Conservation (phyloP, 768 basidiomycete genomes). For the Auricularia auricula-judae region DNA sequence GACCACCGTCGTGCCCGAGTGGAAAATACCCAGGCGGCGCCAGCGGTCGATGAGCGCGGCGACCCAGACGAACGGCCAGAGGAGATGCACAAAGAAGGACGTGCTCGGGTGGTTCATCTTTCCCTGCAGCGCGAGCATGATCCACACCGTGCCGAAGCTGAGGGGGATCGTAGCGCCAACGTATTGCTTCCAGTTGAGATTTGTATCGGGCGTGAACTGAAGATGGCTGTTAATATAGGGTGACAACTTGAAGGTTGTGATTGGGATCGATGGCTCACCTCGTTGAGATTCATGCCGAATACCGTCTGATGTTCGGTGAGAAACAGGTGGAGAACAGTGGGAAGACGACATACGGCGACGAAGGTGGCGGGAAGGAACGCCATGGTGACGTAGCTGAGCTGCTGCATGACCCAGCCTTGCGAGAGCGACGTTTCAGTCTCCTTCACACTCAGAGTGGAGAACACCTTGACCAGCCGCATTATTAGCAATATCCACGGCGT, state of each 20-base stretch:
- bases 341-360: conserved; percentile 14
- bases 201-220: background rate
- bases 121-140: conserved; percentile 40
- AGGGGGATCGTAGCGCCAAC: conserved; percentile 31
- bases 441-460: conserved; percentile 45
- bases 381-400: conserved; percentile 44
- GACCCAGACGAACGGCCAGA: background rate
- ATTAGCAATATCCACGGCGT: too few relatives aligned
- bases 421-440: conserved; percentile 38
- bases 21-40: background rate
- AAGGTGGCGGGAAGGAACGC: conserved; percentile 49
- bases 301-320: conserved; percentile 29
- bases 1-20: background rate
- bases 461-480: conserved; percentile 29
- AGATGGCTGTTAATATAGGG: background rate
- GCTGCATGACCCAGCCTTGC: conserved; percentile 32
- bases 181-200: conserved; percentile 19
- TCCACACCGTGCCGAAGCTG: conserved; percentile 42
- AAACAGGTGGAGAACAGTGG: conserved; percentile 24
- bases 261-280: conserved; percentile 22
- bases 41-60: background rate
- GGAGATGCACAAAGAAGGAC: background rate
- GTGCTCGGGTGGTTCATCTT: conserved; percentile 5
- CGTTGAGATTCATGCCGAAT: conserved; percentile 47
- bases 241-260: conserved; percentile 2